phyloP scores from a whole-genome alignment of 306 rosid genomes.

The Hylodesmum podocarpum region DNA sequence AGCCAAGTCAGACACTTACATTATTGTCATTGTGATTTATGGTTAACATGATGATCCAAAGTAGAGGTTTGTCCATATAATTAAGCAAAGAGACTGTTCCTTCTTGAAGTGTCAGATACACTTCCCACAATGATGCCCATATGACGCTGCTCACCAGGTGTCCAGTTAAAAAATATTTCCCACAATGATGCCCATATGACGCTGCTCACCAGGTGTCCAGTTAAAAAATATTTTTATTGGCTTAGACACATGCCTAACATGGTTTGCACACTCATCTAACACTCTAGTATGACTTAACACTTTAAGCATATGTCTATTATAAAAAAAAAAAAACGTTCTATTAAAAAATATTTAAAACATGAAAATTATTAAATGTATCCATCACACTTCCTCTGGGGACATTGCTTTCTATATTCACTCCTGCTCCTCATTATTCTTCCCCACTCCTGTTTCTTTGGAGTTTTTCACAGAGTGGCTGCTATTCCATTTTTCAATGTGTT shows the following conservation, averaged over 20 bases:
- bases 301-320: not conserved
- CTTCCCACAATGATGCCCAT: not conserved
- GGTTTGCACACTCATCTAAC: not conserved
- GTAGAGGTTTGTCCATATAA: not conserved
- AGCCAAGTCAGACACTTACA: not conserved
- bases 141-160: not conserved
- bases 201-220: not conserved
- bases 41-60: conserved; percentile 8
- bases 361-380: not conserved
- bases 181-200: not conserved
- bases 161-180: not conserved
- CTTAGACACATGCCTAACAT: not conserved
- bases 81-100: not conserved
- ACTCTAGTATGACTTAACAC: not conserved
- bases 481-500: not conserved
- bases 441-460: not conserved
- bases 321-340: not conserved
- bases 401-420: not conserved
- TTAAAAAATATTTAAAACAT: not conserved
- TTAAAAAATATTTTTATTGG: not conserved
- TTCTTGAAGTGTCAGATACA: not conserved
- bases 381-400: not conserved
- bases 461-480: not conserved
- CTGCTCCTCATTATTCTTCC: not conserved
- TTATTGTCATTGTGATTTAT: not conserved